phyloP scores from a whole-genome alignment of 805 yeast species.

The Candida silvatica region DNA sequence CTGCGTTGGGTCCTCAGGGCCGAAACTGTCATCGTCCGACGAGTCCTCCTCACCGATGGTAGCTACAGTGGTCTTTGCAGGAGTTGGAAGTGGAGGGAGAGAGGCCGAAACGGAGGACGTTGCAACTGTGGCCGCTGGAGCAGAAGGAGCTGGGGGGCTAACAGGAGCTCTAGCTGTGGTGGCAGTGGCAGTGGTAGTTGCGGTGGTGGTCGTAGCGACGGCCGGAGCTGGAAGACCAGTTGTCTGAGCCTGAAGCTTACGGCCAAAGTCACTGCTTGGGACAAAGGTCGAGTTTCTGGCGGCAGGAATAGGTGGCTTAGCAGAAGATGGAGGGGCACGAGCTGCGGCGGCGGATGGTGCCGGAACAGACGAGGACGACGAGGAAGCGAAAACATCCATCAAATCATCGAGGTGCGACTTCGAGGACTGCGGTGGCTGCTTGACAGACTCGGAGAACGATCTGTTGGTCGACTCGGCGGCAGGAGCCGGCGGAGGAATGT shows the following conservation, averaged over 20 bases:
- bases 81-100: no score
- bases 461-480: slow-evolving; percentile 8
- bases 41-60: slow-evolving; percentile 10
- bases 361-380: slow-evolving; percentile 23
- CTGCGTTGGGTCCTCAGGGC: slow-evolving; percentile 25
- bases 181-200: slow-evolving; percentile 10
- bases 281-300: slow-evolving; percentile 37
- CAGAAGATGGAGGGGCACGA: slow-evolving; percentile 11
- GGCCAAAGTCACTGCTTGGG: slow-evolving; percentile 86
- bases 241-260: slow-evolving; percentile 34
- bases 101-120: no score
- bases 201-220: neutral
- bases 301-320: neutral
- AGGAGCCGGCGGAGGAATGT: slow-evolving; percentile 7
- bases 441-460: slow-evolving; percentile 7
- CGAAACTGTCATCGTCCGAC: slow-evolving; percentile 30
- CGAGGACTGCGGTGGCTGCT: slow-evolving; percentile 12
- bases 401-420: slow-evolving; percentile 54
- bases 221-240: neutral
- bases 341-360: slow-evolving; percentile 22
- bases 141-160: no score
- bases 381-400: slow-evolving; percentile 40
- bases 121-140: no score
- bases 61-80: no score
- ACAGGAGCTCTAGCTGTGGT: no score